Percentiles rank a stretch among this genome's conserved stretches.
Evolutionary conservation across 176 grass and related monocot genomes (phyloP).

Genomic region (Microstegium vimineum): DNA sequence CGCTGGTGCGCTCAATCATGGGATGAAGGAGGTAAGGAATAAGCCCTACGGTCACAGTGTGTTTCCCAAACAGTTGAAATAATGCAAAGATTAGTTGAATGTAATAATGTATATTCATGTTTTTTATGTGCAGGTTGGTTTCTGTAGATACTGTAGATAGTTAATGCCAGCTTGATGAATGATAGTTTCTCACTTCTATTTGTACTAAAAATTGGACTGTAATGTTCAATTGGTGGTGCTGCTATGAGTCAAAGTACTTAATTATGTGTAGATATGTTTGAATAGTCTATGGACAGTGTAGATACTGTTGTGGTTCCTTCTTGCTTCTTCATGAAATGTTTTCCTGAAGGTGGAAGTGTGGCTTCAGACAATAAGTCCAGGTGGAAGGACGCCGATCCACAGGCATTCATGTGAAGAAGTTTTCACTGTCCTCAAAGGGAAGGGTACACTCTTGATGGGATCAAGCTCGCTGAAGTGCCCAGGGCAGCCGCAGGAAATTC

Average conservation of each 20-base stretch:
- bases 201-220: too few relatives aligned
- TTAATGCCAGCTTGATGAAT: background rate
- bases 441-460: constrained; percentile 63
- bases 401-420: constrained; percentile 88
- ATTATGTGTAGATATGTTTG: background rate
- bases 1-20: constrained; percentile 63
- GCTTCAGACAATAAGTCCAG: constrained; percentile 72
- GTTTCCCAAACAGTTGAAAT: background rate
- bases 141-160: background rate
- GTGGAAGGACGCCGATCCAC: constrained; percentile 67
- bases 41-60: background rate
- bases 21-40: constrained; percentile 83
- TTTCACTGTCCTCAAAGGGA: constrained; percentile 80
- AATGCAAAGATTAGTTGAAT: background rate
- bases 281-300: background rate
- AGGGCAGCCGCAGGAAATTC: constrained; percentile 60
- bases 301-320: background rate
- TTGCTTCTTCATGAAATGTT: background rate
- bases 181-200: background rate
- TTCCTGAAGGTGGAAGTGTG: constrained; percentile 73
- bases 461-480: constrained; percentile 60
- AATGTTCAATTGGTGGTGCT: background rate
- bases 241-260: background rate
- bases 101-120: background rate
- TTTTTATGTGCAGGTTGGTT: background rate